These are phyloP conservation scores for Oryza brachyantha DNA, from an alignment of 176 grass and related monocot genomes.

Conservation along the genomic window DNA sequence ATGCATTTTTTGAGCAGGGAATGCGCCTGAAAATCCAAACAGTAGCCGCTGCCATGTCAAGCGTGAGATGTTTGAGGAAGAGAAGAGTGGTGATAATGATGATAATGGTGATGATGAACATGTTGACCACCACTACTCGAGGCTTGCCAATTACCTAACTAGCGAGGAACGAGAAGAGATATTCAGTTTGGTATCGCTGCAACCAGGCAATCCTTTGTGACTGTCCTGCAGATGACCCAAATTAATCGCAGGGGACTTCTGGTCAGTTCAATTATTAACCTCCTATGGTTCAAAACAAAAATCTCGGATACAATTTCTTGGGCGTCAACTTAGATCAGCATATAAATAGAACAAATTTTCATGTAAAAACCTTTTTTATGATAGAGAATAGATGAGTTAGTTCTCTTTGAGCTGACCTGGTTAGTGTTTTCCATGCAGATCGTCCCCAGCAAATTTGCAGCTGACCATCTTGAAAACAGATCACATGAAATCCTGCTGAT, in stretches of 20 bases:
- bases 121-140: constrained; percentile 21
- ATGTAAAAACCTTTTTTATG: background rate
- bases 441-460: constrained; percentile 27
- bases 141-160: constrained; percentile 8
- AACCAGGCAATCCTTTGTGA: constrained; percentile 43
- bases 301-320: background rate
- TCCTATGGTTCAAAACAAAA: background rate
- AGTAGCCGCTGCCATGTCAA: background rate
- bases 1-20: background rate
- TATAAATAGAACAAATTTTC: background rate
- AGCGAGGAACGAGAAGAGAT: constrained; percentile 31
- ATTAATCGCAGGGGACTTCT: background rate
- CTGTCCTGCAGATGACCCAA: constrained; percentile 17
- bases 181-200: constrained; percentile 18
- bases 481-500: constrained; percentile 24
- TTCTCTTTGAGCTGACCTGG: background rate
- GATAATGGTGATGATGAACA: background rate
- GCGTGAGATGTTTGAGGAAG: constrained; percentile 5
- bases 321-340: background rate
- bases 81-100: background rate
- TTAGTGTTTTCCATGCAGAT: background rate
- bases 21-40: constrained; percentile 11
- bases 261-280: constrained; percentile 15
- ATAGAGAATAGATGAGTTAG: background rate
- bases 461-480: constrained; percentile 29